Base-by-base conservation (phyloP, 2,329 filamentous ascomycete species). In the Monilinia laxa region DNA sequence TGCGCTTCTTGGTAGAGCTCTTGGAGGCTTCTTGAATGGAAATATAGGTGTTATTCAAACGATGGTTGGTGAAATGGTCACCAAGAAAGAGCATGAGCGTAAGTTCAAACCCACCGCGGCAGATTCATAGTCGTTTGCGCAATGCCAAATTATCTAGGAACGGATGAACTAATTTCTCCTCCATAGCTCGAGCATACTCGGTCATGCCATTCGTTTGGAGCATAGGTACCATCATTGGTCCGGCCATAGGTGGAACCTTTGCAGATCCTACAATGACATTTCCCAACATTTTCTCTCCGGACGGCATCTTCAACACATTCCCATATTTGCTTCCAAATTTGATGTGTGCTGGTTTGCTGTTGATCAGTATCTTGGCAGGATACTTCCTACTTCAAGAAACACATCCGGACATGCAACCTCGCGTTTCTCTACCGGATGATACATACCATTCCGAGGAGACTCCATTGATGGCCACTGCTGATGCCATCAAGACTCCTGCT, bases 141-240 rank as follows among this genome's bases (percentile, higher is more conserved):
- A 20, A 23, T 62, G 12, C 12, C 31, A 20, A 53, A 16, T 23
- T 11, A n/a, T 28, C 18, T 25, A 25, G 16, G 45, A 49, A 23
- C 31, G 38, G 42, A 28, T 28, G 11, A 53, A 51, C 54, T 67
- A 51, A 64, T 54, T 62, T 59, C 23, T 58, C 57, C 51, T 67
- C 20, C 31, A 6, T 14, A 70, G 68, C 92, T 67, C 87, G 90
- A 69, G 93, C 93, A 38, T 97, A 93, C 77, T 88, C 92, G 2
- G 86, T 97, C 55, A 96, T 97, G 92, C 93, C 93, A 0, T 97
- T 97, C 75, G 90, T 97, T 10, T 97, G 93, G 93, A 90, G 86
- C 57, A 88, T 97, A 63, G 93, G 93, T 31, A 96, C 92, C 12
- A 96, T 97, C 70, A 83, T 96, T 64, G 93, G 93, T 0, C 91